A percentile compares a stretch with the other conserved stretches of the same genome.
Evolutionary conservation across 495 filamentous ascomycete genomes (phyloP).

Genomic region (Hypoxylon lienhwacheense): DNA sequence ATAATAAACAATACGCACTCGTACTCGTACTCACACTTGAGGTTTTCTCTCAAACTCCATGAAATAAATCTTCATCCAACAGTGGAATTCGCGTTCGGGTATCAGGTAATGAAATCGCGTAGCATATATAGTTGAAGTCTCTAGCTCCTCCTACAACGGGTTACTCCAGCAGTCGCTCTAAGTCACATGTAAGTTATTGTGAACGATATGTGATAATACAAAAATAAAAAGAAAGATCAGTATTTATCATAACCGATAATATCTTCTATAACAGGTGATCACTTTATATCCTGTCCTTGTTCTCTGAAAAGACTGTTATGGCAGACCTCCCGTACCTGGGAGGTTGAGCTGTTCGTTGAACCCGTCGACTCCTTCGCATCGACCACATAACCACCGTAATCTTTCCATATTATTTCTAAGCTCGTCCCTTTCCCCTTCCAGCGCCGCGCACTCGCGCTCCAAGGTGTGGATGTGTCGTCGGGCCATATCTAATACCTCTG

Average conservation of each 20-base stretch:
- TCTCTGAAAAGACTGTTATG: neutral
- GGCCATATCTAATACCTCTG: conserved; percentile 51
- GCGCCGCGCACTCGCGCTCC: conserved; percentile 41
- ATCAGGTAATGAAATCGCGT: neutral
- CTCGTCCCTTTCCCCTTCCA: conserved; percentile 44
- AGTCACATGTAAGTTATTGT: too few species aligned
- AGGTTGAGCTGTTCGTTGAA: conserved; percentile 18
- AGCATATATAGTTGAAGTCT: conserved; percentile 12
- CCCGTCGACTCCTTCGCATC: conserved; percentile 29
- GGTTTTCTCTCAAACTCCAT: too few species aligned
- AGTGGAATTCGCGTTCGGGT: too few species aligned
- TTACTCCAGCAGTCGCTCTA: conserved; percentile 18
- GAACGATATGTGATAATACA: conserved; percentile 27
- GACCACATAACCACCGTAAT: conserved; percentile 39
- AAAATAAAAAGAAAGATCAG: conserved; percentile 11
- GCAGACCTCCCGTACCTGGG: conserved; percentile 4
- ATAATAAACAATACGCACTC: too few species aligned
- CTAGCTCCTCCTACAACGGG: conserved; percentile 2
- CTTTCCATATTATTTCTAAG: conserved; percentile 36
- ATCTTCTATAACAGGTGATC: too few species aligned
- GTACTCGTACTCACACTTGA: too few species aligned
- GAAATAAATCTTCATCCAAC: too few species aligned
- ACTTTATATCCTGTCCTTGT: neutral
- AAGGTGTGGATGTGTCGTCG: conserved; percentile 45
- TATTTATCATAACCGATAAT: too few species aligned